Evolutionary conservation across 2,329 filamentous ascomycete genomes (phyloP).

Genomic region (Tolypocladium endophyticum): DNA sequence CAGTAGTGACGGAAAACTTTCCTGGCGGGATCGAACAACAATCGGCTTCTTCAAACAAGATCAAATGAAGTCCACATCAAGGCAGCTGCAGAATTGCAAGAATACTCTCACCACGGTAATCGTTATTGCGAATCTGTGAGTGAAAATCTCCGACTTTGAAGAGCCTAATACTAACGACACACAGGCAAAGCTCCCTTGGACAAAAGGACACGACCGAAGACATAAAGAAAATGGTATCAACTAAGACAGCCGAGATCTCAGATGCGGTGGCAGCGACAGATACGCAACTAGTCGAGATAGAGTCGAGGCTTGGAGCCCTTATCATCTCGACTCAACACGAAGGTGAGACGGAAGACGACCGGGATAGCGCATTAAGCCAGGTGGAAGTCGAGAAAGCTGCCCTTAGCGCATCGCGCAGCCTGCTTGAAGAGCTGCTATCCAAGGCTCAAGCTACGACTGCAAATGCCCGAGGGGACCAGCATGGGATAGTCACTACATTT

Average conservation of each 20-base stretch:
- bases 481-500: background rate
- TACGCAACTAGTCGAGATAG: background rate
- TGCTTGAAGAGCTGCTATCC: background rate
- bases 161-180: background rate
- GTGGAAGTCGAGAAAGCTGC: background rate
- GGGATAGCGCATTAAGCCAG: background rate
- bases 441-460: background rate
- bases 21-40: background rate
- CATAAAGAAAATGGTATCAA: background rate
- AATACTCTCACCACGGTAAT: background rate
- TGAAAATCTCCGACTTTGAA: background rate
- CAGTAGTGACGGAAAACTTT: background rate
- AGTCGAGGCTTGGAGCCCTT: background rate
- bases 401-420: background rate
- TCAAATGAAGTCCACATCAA: background rate
- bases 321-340: background rate
- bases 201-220: background rate
- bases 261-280: background rate
- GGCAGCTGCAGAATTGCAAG: background rate
- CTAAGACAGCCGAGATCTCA: background rate
- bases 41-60: background rate
- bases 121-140: background rate
- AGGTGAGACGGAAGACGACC: background rate
- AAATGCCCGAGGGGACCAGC: background rate
- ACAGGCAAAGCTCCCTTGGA: background rate